phyloP scores from a whole-genome alignment of 805 yeast genomes.

The Metschnikowia vanudenii region DNA sequence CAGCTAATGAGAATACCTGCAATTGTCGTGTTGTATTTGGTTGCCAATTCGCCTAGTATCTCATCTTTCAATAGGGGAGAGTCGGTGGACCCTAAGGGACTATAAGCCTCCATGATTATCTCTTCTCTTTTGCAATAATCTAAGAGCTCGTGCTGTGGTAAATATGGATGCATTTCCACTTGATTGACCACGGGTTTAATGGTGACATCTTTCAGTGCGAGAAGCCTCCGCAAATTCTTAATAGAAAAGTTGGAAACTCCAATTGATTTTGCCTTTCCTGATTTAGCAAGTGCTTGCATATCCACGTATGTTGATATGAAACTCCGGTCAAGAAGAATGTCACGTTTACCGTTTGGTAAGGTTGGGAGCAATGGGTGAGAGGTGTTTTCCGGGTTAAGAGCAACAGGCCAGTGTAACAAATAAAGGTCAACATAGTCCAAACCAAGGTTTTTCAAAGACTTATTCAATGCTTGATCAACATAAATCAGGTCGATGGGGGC shows the following conservation, averaged over 20 bases:
- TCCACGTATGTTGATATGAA: conserved; percentile 60
- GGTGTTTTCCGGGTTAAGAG: conserved; percentile 42
- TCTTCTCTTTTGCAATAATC: conserved; percentile 51
- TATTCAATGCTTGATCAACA: conserved; percentile 53
- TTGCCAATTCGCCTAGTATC: conserved; percentile 43
- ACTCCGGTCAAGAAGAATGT: conserved; percentile 31
- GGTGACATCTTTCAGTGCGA: conserved; percentile 47
- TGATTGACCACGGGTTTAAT: conserved; percentile 71
- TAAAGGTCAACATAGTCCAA: conserved; percentile 77
- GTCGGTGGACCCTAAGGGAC: conserved; percentile 67
- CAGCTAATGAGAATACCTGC: conserved; percentile 57
- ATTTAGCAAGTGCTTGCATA: conserved; percentile 55
- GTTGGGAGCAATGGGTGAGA: conserved; percentile 36
- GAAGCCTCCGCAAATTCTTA: conserved; percentile 49
- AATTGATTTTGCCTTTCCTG: conserved; percentile 58
- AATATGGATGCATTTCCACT: conserved; percentile 71
- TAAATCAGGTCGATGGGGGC: conserved; percentile 55
- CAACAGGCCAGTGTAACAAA: conserved; percentile 81
- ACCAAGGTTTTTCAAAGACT: conserved; percentile 60
- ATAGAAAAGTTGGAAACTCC: conserved; percentile 77
- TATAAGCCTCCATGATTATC: conserved; percentile 68
- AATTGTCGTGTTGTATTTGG: conserved; percentile 41
- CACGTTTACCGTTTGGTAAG: conserved; percentile 36
- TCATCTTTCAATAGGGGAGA: conserved; percentile 52
- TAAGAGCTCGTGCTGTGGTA: conserved; percentile 61